A percentile compares a stretch with the other conserved stretches of the same genome.
Evolutionary conservation across 257 asterid species (phyloP).

Genomic region (Solanum phureja): DNA sequence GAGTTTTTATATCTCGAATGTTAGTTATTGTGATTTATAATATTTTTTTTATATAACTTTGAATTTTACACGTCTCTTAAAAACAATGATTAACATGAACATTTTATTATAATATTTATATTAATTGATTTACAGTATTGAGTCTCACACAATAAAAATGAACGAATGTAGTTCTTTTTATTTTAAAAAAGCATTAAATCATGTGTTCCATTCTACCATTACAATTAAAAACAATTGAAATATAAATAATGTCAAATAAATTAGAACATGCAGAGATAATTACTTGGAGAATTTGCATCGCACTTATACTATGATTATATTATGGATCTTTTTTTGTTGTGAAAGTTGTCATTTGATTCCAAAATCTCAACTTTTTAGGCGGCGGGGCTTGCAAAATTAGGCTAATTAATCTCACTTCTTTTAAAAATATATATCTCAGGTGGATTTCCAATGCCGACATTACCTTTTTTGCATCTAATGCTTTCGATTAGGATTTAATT

Average conservation of each 20-base stretch:
- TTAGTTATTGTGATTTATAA: background rate
- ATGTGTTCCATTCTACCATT: background rate
- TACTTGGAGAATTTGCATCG: background rate
- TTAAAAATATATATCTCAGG: background rate
- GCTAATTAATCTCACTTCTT: background rate
- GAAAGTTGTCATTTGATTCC: background rate
- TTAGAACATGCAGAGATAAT: background rate
- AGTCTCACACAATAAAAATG: background rate
- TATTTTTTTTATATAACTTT: no score
- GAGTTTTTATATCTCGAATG: background rate
- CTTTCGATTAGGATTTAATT: background rate
- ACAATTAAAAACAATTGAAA: background rate
- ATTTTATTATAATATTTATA: background rate
- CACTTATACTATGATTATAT: background rate
- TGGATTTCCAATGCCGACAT: conserved; percentile 4
- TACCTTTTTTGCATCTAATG: background rate
- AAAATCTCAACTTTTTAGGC: background rate
- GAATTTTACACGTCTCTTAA: background rate
- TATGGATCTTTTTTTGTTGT: background rate
- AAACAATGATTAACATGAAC: background rate
- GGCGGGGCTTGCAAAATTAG: background rate
- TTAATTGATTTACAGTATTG: background rate
- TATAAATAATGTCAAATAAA: background rate
- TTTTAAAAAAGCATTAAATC: no score
- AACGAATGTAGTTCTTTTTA: no score